A percentile compares a stretch with the other conserved stretches of the same genome.
phyloP scores from a whole-genome alignment of 495 filamentous ascomycete genomes.

The Xylaria acuta region DNA sequence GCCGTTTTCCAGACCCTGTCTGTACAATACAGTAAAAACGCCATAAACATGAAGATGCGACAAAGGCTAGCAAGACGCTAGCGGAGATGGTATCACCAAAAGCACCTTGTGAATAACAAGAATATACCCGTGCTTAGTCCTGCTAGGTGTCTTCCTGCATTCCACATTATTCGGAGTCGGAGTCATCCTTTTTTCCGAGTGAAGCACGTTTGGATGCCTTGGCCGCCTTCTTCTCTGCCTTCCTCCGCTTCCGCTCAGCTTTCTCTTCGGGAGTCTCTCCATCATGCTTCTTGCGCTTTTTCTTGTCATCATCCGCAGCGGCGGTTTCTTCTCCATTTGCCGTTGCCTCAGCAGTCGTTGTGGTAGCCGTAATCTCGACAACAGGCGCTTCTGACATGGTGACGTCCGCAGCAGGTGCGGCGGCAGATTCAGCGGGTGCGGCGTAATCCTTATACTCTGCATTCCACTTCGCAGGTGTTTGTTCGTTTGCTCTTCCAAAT shows the following conservation, averaged over 20 bases:
- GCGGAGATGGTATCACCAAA: constrained; percentile 41
- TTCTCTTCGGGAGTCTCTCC: constrained; percentile 79
- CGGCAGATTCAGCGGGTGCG: constrained; percentile 34
- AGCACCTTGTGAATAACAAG: constrained; percentile 26
- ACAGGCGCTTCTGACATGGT: constrained; percentile 40
- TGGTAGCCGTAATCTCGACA: constrained; percentile 23
- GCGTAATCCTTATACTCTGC: constrained; percentile 86
- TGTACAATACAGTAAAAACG: constrained; percentile 31
- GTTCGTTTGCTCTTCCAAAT: constrained; percentile 89
- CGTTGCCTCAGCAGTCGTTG: constrained; percentile 43
- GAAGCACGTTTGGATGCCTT: constrained; percentile 58
- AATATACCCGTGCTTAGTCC: not conserved
- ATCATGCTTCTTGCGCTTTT: constrained; percentile 85
- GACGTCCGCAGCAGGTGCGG: constrained; percentile 33
- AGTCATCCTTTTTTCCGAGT: constrained; percentile 40
- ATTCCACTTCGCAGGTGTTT: constrained; percentile 91
- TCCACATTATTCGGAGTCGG: constrained; percentile 37
- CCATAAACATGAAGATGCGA: constrained; percentile 22
- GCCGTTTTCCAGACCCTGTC: constrained; percentile 27
- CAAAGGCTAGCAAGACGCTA: constrained; percentile 28
- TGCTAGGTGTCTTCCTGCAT: constrained; percentile 9
- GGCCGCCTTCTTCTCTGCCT: constrained; percentile 76
- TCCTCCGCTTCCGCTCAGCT: constrained; percentile 75
- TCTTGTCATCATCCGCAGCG: constrained; percentile 52
- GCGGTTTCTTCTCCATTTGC: constrained; percentile 47